A percentile compares a stretch with the other conserved stretches of the same genome.
phyloP scores from a whole-genome alignment of 75 land plant species.

The Cunninghamia lanceolata region DNA sequence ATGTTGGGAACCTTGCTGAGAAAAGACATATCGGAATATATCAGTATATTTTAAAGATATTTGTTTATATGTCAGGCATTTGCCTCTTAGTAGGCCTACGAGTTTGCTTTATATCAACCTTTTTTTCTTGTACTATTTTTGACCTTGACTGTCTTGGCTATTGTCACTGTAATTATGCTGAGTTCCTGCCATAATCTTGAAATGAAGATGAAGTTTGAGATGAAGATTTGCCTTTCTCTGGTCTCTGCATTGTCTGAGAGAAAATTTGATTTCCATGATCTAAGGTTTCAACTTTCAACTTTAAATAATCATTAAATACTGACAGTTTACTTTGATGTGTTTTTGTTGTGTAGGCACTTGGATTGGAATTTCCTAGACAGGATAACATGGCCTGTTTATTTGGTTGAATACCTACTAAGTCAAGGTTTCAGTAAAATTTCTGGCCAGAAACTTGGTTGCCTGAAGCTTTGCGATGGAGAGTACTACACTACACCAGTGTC shows the following conservation, averaged over 20 bases:
- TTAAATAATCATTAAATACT: not conserved
- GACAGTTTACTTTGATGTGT: not conserved
- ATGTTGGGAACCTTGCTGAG: too few relatives aligned
- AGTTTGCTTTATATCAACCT: not conserved
- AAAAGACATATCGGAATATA: too few relatives aligned
- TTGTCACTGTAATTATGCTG: not conserved
- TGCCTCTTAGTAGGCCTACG: not conserved
- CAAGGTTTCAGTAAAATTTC: slow-evolving; percentile 32
- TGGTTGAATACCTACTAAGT: slow-evolving; percentile 54
- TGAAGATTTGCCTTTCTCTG: not conserved
- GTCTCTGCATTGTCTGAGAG: not conserved
- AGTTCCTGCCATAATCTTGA: not conserved
- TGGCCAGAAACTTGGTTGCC: slow-evolving; percentile 31
- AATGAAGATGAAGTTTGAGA: not conserved
- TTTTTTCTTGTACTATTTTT: not conserved
- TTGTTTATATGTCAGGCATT: not conserved
- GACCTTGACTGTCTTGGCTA: not conserved
- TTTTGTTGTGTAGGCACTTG: slow-evolving; percentile 50
- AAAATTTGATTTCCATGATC: not conserved
- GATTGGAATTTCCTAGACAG: slow-evolving; percentile 78
- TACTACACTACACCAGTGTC: slow-evolving; percentile 53
- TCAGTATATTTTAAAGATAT: too few relatives aligned
- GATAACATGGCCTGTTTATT: slow-evolving; percentile 84
- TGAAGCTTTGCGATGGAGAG: slow-evolving; percentile 48
- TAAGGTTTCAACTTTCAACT: not conserved